Conservation (phyloP, 2,329 filamentous ascomycete species). For the Keithomyces neogunnii region DNA sequence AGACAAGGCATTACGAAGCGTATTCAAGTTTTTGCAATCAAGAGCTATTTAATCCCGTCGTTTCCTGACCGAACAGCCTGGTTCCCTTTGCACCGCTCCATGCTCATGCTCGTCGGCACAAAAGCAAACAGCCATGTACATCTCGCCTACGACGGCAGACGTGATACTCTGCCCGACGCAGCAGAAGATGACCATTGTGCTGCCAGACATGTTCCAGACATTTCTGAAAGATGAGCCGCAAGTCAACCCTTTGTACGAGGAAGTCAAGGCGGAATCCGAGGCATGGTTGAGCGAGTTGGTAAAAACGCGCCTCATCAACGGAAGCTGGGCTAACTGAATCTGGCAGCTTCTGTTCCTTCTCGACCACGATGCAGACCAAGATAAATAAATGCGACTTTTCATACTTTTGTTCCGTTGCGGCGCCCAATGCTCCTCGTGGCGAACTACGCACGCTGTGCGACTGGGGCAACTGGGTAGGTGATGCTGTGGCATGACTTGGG, state of each 20-base stretch:
- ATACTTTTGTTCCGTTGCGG: constrained; percentile 14
- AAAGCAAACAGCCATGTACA: no score
- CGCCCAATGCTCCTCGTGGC: constrained; percentile 9
- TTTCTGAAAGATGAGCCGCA: constrained; percentile 10
- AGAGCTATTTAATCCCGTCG: no score
- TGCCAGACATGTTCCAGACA: constrained; percentile 14
- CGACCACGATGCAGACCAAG: constrained; percentile 7
- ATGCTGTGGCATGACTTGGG: background rate
- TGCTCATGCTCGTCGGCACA: no score
- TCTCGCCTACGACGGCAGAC: no score
- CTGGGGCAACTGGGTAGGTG: constrained; percentile 16
- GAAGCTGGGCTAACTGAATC: background rate
- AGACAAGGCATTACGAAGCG: no score
- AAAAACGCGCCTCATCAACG: background rate
- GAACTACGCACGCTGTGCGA: constrained; percentile 13
- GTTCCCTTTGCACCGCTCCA: no score
- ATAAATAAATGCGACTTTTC: constrained; percentile 14
- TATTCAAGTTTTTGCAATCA: no score
- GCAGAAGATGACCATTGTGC: constrained; percentile 2
- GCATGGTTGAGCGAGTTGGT: constrained; percentile 10
- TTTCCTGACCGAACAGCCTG: no score
- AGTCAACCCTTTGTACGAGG: constrained; percentile 11
- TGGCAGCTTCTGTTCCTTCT: constrained; percentile 11
- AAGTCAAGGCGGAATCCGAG: constrained; percentile 11
- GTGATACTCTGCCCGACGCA: background rate